A percentile compares a stretch with the other conserved stretches of the same genome.
Evolutionary conservation across 129 eudicot species (phyloP).

Genomic region (Artemisia annua): DNA sequence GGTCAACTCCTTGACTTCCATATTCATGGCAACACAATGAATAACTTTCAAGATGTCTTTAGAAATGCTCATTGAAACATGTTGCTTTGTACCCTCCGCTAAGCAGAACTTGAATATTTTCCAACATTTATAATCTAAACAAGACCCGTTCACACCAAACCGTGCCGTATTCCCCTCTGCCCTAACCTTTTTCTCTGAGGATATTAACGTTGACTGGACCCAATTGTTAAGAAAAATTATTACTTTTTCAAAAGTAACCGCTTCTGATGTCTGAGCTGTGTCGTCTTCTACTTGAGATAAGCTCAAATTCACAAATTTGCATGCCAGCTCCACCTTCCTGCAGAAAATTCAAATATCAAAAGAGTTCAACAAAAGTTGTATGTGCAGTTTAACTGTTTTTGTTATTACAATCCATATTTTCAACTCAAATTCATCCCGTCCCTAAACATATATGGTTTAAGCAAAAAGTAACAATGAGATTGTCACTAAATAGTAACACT

Average conservation of each 20-base stretch:
- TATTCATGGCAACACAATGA: slow-evolving; percentile 48
- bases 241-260: slow-evolving; percentile 54
- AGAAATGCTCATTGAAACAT: slow-evolving; percentile 47
- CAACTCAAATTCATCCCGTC: too few species aligned
- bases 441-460: too few species aligned
- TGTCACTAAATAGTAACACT: too few species aligned
- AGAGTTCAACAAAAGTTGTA: not conserved
- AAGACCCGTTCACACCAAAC: slow-evolving; percentile 42
- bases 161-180: slow-evolving; percentile 35
- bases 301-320: slow-evolving; percentile 56
- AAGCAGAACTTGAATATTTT: slow-evolving; percentile 66
- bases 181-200: slow-evolving; percentile 66
- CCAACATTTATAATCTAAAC: slow-evolving; percentile 84
- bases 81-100: slow-evolving; percentile 52
- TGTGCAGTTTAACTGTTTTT: too few species aligned
- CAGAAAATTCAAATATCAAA: slow-evolving; percentile 18
- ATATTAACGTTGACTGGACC: slow-evolving; percentile 71
- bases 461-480: too few species aligned
- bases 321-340: slow-evolving; percentile 82
- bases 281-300: slow-evolving; percentile 37
- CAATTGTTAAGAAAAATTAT: slow-evolving; percentile 61
- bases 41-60: slow-evolving; percentile 69
- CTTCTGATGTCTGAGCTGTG: slow-evolving; percentile 32
- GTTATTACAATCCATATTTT: too few species aligned
- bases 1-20: slow-evolving; percentile 29